Evolutionary conservation across 2,329 filamentous ascomycete species (phyloP).

Genomic region (Amesomyces nigricolor): DNA sequence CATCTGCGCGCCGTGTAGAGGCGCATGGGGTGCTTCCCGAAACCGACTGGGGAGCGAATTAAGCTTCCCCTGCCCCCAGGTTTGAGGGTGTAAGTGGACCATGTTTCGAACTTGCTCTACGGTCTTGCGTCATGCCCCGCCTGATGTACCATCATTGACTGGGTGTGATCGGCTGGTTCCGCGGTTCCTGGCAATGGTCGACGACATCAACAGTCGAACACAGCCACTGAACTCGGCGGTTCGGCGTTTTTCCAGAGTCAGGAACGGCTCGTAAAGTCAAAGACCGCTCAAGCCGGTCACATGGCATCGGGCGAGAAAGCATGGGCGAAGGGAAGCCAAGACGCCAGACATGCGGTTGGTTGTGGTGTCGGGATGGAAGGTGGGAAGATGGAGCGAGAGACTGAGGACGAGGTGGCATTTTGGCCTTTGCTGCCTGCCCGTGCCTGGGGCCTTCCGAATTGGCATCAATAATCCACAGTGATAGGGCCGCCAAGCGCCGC

Average conservation of each 20-base stretch:
- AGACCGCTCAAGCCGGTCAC: no score
- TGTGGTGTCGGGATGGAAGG: neutral
- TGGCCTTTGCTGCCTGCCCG: conserved; percentile 5
- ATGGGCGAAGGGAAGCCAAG: neutral
- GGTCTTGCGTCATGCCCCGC: no score
- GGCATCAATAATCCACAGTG: conserved; percentile 1
- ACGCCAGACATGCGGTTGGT: neutral
- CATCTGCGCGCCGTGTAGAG: neutral
- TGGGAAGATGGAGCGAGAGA: neutral
- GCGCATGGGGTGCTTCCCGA: neutral
- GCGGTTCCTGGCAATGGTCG: no score
- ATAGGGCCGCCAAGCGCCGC: neutral
- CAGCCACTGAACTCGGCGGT: no score
- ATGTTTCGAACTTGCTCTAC: neutral
- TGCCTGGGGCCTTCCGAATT: conserved; percentile 6
- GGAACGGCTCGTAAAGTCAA: no score
- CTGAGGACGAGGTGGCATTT: conserved; percentile 4
- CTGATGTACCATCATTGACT: no score
- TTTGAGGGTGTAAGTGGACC: neutral
- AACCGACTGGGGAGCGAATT: neutral
- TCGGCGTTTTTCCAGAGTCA: no score
- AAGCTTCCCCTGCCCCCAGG: neutral
- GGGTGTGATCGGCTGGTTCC: no score
- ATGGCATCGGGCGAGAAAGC: no score
- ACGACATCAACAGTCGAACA: no score